A percentile compares a stretch with the other conserved stretches of the same genome.
phyloP scores from a whole-genome alignment of 2,329 filamentous ascomycete genomes.

The Ascochyta rabiei region DNA sequence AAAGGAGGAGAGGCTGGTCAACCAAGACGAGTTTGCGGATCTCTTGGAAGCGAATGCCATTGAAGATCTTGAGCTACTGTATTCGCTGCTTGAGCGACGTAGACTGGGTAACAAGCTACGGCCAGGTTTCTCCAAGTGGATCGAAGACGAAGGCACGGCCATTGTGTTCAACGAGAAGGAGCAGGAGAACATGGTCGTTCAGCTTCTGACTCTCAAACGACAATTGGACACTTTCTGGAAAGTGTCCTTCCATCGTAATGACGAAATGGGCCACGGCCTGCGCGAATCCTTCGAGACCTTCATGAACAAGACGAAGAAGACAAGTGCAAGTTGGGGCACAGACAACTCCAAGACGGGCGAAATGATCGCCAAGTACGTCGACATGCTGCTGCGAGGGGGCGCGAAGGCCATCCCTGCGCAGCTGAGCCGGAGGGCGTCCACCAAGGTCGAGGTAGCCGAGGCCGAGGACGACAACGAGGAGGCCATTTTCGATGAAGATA shows the following conservation, averaged over 20 bases:
- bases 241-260: slow-evolving; percentile 76
- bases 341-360: slow-evolving; percentile 94
- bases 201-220: slow-evolving; percentile 79
- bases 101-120: slow-evolving; percentile 73
- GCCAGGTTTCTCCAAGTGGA: slow-evolving; percentile 77
- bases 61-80: slow-evolving; percentile 75
- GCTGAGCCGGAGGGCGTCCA: slow-evolving; percentile 60
- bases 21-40: slow-evolving; percentile 70
- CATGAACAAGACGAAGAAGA: slow-evolving; percentile 85
- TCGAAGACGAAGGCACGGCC: slow-evolving; percentile 72
- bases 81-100: slow-evolving; percentile 75
- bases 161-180: slow-evolving; percentile 83
- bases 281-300: slow-evolving; percentile 87
- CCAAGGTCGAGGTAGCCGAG: slow-evolving; percentile 64
- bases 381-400: slow-evolving; percentile 84
- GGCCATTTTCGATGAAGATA: slow-evolving; percentile 82
- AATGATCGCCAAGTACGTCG: slow-evolving; percentile 98
- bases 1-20: slow-evolving; percentile 63
- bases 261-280: slow-evolving; percentile 77
- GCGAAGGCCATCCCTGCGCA: slow-evolving; percentile 79
- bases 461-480: slow-evolving; percentile 65
- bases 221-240: slow-evolving; percentile 78
- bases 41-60: slow-evolving; percentile 75
- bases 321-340: slow-evolving; percentile 73
- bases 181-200: slow-evolving; percentile 83